These are phyloP conservation scores for Trichophyton equinum DNA, from an alignment of 2,329 filamentous ascomycete genomes.

Conservation along the genomic window DNA sequence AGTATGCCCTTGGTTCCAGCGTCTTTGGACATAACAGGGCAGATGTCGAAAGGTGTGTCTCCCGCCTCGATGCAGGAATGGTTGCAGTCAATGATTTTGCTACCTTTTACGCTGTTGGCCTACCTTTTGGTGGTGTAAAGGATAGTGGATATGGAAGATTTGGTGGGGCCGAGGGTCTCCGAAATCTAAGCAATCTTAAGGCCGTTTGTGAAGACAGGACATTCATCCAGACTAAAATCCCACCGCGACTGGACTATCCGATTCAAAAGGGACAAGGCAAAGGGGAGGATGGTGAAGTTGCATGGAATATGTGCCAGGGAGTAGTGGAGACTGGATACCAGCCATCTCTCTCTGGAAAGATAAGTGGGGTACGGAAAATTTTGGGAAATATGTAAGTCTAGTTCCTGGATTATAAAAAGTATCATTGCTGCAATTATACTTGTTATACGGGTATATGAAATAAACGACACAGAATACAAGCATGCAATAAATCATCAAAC, in stretches of 20 bases:
- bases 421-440: neutral
- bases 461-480: too few species aligned
- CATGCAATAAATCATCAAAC: neutral
- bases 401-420: neutral
- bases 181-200: conserved; percentile 77
- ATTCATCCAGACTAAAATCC: conserved; percentile 60
- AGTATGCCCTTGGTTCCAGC: conserved; percentile 76
- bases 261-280: conserved; percentile 48
- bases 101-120: conserved; percentile 79
- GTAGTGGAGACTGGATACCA: conserved; percentile 37
- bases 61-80: conserved; percentile 68
- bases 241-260: conserved; percentile 68
- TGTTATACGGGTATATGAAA: neutral
- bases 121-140: conserved; percentile 85
- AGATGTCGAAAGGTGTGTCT: conserved; percentile 52
- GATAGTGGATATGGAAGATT: conserved; percentile 90
- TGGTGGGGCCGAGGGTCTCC: conserved; percentile 76
- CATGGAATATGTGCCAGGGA: conserved; percentile 45
- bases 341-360: conserved; percentile 30
- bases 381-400: conserved; percentile 26
- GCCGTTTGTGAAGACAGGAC: conserved; percentile 66
- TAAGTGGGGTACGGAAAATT: conserved; percentile 27
- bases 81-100: conserved; percentile 94
- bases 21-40: conserved; percentile 64
- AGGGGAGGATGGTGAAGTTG: conserved; percentile 42